phyloP scores from a whole-genome alignment of 169 alveolate species.

The Eimeria falciformis region DNA sequence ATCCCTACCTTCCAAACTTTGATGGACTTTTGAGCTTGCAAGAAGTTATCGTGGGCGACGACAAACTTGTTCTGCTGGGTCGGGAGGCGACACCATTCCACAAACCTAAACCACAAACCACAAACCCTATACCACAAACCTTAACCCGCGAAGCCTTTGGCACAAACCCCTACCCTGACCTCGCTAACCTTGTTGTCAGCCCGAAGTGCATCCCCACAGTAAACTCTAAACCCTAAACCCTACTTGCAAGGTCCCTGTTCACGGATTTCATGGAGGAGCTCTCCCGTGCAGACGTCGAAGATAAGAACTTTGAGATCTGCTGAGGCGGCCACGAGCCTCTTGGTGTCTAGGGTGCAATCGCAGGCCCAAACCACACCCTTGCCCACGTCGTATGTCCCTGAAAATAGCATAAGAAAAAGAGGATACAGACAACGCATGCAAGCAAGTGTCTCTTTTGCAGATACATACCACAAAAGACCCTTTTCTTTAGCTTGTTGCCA shows the following conservation, averaged over 20 bases:
- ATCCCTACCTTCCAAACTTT: conserved; percentile 89
- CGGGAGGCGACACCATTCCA: conserved; percentile 91
- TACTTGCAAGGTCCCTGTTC: conserved; percentile 86
- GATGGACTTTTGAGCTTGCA: conserved; percentile 83
- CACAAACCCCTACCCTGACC: neutral
- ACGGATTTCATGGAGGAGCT: conserved; percentile 82
- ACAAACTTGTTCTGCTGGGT: conserved; percentile 87
- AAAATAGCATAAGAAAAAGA: too few species aligned
- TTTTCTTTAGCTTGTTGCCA: too few species aligned
- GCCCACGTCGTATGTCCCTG: conserved; percentile 91
- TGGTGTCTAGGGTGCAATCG: conserved; percentile 90
- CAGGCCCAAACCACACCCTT: conserved; percentile 92
- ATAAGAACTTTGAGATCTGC: conserved; percentile 89
- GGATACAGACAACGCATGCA: too few species aligned
- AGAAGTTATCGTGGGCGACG: conserved; percentile 90
- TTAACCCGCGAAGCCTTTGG: neutral
- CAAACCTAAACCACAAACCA: conserved; percentile 82
- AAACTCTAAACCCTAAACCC: neutral
- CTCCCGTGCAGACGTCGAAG: conserved; percentile 89
- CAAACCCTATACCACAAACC: neutral
- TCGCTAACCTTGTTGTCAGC: too few species aligned
- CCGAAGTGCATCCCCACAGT: too few species aligned
- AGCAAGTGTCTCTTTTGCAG: too few species aligned
- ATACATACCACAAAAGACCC: too few species aligned
- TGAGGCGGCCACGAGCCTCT: conserved; percentile 88